A percentile compares a stretch with the other conserved stretches of the same genome.
phyloP scores from a whole-genome alignment of 2,329 filamentous ascomycete genomes.

The Chalaropsis thielavioides region DNA sequence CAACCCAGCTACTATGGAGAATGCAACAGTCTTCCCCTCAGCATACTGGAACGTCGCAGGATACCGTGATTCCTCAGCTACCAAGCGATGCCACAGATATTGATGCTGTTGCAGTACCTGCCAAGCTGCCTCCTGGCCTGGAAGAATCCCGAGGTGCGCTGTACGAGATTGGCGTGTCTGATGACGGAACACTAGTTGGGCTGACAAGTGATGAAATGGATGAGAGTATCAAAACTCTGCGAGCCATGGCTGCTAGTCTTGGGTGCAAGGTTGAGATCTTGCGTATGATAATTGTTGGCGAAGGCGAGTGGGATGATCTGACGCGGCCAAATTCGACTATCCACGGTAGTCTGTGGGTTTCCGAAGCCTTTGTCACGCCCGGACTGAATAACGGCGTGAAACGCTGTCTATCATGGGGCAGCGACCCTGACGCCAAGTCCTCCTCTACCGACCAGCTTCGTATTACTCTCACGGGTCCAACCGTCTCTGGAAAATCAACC shows the following conservation, averaged over 20 bases:
- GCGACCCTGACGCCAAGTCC: neutral
- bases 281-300: constrained; percentile 69
- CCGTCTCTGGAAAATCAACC: constrained; percentile 83
- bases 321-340: constrained; percentile 20
- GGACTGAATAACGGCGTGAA: constrained; percentile 29
- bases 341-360: constrained; percentile 56
- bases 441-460: constrained; percentile 61
- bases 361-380: constrained; percentile 77
- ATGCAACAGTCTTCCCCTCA: constrained; percentile 89
- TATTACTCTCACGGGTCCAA: constrained; percentile 76
- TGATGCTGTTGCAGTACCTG: constrained; percentile 33
- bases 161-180: constrained; percentile 92
- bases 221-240: constrained; percentile 73
- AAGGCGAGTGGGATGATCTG: constrained; percentile 52
- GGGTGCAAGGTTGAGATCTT: constrained; percentile 74
- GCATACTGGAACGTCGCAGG: constrained; percentile 64
- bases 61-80: constrained; percentile 59
- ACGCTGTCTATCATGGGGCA: constrained; percentile 8
- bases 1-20: constrained; percentile 88
- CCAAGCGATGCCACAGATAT: constrained; percentile 46
- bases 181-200: constrained; percentile 83
- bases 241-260: constrained; percentile 81
- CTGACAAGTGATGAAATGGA: constrained; percentile 82
- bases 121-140: constrained; percentile 57
- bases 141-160: constrained; percentile 87